Conservation (phyloP, 352 stramenopile genomes). For the Peronospora belbahrii region DNA sequence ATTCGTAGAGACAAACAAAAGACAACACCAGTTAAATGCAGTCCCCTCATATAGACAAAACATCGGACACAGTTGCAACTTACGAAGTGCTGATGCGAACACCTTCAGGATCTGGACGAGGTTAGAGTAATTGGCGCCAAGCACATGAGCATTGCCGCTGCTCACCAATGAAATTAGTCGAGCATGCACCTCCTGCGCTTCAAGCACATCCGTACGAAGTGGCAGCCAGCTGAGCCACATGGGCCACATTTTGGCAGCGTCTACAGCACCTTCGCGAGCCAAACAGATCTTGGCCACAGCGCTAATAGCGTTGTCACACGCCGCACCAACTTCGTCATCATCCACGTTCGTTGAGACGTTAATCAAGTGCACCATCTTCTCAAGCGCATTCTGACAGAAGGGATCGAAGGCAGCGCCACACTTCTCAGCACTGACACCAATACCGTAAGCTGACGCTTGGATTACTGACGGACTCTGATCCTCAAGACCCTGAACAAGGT, state of each 20-base stretch:
- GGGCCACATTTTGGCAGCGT: slow-evolving; percentile 55
- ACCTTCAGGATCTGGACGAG: slow-evolving; percentile 62
- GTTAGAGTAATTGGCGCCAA: slow-evolving; percentile 62
- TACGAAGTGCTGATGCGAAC: slow-evolving; percentile 68
- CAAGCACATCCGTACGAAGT: slow-evolving; percentile 67
- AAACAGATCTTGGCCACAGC: slow-evolving; percentile 77
- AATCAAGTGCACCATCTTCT: slow-evolving; percentile 69
- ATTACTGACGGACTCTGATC: slow-evolving; percentile 58
- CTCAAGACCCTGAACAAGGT: slow-evolving; percentile 67
- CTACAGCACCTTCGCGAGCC: slow-evolving; percentile 42
- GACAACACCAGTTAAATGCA: slow-evolving; percentile 18
- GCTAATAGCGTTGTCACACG: slow-evolving; percentile 76
- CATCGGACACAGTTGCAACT: slow-evolving; percentile 20
- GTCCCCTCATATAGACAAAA: slow-evolving; percentile 1
- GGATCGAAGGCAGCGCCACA: slow-evolving; percentile 59
- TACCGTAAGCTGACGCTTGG: slow-evolving; percentile 75
- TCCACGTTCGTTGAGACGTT: slow-evolving; percentile 39
- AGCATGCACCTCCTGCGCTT: slow-evolving; percentile 69
- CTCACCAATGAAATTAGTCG: slow-evolving; percentile 62
- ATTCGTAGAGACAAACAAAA: slow-evolving; percentile 5
- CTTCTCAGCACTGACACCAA: slow-evolving; percentile 80
- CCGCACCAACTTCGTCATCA: slow-evolving; percentile 54
- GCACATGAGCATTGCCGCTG: slow-evolving; percentile 45
- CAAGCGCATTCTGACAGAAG: slow-evolving; percentile 54
- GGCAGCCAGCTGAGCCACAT: slow-evolving; percentile 79